Evolutionary conservation across 352 stramenopile species (phyloP).

Genomic region (Phytopythium delawarense): DNA sequence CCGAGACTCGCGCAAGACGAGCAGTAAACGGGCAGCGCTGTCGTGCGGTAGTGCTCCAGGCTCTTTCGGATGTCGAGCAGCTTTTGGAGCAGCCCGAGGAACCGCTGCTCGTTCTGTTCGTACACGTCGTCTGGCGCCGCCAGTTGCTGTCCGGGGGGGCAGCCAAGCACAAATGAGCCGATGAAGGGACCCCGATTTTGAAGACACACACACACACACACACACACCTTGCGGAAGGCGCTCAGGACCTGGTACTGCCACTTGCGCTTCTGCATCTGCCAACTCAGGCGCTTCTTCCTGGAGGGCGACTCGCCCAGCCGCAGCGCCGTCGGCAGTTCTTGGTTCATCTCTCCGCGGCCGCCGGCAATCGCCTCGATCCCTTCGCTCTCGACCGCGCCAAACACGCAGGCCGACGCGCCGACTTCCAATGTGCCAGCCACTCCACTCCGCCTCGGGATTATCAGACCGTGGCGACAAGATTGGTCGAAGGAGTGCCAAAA

Average conservation of each 20-base stretch:
- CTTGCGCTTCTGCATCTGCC: constrained; percentile 57
- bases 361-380: too few species aligned
- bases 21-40: constrained; percentile 57
- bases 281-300: constrained; percentile 39
- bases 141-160: constrained; percentile 29
- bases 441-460: neutral
- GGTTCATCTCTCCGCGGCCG: constrained; percentile 13
- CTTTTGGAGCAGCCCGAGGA: constrained; percentile 61
- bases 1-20: constrained; percentile 55
- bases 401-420: neutral
- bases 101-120: constrained; percentile 66
- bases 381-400: neutral
- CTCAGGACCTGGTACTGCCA: constrained; percentile 52
- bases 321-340: constrained; percentile 14
- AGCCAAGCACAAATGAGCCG: neutral
- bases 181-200: too few species aligned
- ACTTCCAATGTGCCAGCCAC: neutral
- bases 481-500: neutral
- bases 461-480: neutral
- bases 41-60: constrained; percentile 59
- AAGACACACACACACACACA: too few species aligned
- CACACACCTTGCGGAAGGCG: constrained; percentile 47
- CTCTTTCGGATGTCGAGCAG: constrained; percentile 70
- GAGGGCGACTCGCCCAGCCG: constrained; percentile 24
- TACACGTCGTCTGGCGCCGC: constrained; percentile 56